Base-by-base conservation (phyloP, 2,329 filamentous ascomycete genomes). In the Scorias spongiosa region DNA sequence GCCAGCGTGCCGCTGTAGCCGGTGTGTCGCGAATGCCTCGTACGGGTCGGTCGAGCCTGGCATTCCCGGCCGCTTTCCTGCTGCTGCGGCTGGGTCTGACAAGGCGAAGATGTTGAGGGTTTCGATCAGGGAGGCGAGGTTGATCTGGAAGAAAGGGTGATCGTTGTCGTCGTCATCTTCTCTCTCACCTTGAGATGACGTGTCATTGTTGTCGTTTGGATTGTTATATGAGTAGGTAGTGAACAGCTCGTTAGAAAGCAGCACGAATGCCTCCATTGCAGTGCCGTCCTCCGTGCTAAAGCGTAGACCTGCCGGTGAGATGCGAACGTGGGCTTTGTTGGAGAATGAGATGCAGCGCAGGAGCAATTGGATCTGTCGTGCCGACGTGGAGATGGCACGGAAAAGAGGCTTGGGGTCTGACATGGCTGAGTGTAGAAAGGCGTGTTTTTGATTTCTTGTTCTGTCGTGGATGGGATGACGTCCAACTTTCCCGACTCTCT, bases 51-150 rank as follows among this genome's bases (percentile, higher is more conserved):
- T 15, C 5, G 12, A 12, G 32, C 32, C 32, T 12, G 32, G 12
- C 14, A 18, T 28, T 54, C 60, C 51, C 51, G 62, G 45, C 45
- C 56, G 48, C 52, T 63, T 57, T 12, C 32, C 32, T 7, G 49
- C 39, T 14, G 51, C 41, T 15, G 51, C 52, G 45, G 50, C 54
- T 7, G 66, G 64, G 46, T 69, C 67, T 17, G 65, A 67, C 41
- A 88, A 76, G 41, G 86, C 86, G 57, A 98, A 93, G 41, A 98
- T 96, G 57, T 95, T 89, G 7, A 98, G 72, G 0, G 89, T 93
- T 65, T 96, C 91, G 43, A 98, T 76, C 2, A 98, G 74, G 14
- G 89, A 84, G 4, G 81, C 73, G 8, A 98, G 75, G 2, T 87
- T 91, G 50, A 96, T 81, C 58, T 93, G 81, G 59, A 98, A 98